phyloP scores from a whole-genome alignment of 345 rosid genomes.

The Citrus mangshanensis region DNA sequence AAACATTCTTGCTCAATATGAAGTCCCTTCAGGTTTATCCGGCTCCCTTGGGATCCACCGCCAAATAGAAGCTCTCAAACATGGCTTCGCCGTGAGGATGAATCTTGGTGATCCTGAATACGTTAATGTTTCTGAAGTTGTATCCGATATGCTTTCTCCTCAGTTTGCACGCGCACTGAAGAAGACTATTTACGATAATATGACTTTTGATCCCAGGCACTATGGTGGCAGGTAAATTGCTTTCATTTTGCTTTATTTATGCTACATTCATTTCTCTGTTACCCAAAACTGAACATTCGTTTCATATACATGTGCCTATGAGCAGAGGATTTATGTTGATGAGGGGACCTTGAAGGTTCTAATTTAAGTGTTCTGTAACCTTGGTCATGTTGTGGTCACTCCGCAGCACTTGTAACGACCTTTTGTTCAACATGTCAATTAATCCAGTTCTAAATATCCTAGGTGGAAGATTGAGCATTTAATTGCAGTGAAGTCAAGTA shows the following conservation, averaged over 20 bases:
- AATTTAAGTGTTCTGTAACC: not conserved
- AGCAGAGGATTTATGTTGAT: not conserved
- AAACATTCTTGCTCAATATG: constrained; percentile 54
- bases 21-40: constrained; percentile 34
- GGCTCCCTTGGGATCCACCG: constrained; percentile 55
- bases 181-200: constrained; percentile 45
- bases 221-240: constrained; percentile 52
- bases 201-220: constrained; percentile 43
- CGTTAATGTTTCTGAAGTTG: constrained; percentile 29
- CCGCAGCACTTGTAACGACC: not conserved
- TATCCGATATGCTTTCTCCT: constrained; percentile 61
- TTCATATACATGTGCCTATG: not conserved
- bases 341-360: not conserved
- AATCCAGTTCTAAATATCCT: not conserved
- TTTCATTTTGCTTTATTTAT: not conserved
- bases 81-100: constrained; percentile 60
- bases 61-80: constrained; percentile 56
- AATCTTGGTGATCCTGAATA: constrained; percentile 71
- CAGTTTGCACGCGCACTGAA: constrained; percentile 40
- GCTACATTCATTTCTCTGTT: not conserved
- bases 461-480: not conserved
- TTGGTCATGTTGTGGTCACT: not conserved
- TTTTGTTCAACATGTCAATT: not conserved
- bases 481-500: not conserved
- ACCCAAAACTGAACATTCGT: not conserved